phyloP scores from a whole-genome alignment of 768 basidiomycete species.

The Russula olivacea region DNA sequence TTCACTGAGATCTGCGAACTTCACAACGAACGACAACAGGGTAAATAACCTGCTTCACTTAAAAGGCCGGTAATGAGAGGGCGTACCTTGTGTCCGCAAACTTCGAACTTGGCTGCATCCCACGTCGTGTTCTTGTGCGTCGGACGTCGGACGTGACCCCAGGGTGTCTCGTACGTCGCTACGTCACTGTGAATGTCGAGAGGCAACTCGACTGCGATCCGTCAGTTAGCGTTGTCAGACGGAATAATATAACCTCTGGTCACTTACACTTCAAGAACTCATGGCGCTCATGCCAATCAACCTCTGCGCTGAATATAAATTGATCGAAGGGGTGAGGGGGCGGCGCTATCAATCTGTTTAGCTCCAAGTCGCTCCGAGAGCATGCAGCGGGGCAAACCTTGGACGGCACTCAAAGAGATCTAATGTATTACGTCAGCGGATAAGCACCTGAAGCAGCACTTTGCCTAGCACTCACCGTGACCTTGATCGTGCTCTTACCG shows the following conservation, averaged over 20 bases:
- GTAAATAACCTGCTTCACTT: not conserved
- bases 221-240: not conserved
- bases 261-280: constrained; percentile 82
- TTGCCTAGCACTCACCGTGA: constrained; percentile 48
- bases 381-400: constrained; percentile 41
- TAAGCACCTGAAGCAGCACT: not conserved
- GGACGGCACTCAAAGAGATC: constrained; percentile 85
- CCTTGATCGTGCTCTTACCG: constrained; percentile 67
- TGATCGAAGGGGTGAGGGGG: constrained; percentile 65
- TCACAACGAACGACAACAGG: not conserved
- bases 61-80: not conserved
- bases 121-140: constrained; percentile 94
- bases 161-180: constrained; percentile 93
- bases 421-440: constrained; percentile 25
- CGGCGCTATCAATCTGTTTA: constrained; percentile 40
- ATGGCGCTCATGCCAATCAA: constrained; percentile 89
- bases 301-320: constrained; percentile 74
- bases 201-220: constrained; percentile 71
- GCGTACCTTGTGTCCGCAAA: constrained; percentile 87
- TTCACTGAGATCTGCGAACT: constrained; percentile 87
- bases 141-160: constrained; percentile 82
- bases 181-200: constrained; percentile 75
- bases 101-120: constrained; percentile 93
- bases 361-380: constrained; percentile 13
- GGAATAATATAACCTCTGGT: not conserved